Percentiles rank a stretch among this genome's conserved stretches.
phyloP scores from a whole-genome alignment of 192 early-diverging fungal species.

The Entophlyctis helioformis region DNA sequence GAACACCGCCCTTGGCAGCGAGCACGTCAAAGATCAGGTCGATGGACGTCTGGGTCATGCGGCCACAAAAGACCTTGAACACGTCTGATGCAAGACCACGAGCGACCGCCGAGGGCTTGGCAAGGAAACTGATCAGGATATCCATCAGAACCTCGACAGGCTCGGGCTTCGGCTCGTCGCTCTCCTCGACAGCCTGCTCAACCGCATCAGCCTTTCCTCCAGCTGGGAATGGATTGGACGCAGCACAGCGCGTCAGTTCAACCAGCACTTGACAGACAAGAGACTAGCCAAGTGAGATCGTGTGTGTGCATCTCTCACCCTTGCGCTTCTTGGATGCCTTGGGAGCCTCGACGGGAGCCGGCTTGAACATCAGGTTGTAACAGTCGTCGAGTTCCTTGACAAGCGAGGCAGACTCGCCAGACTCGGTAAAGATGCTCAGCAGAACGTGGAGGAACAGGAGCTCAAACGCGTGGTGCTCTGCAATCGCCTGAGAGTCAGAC shows the following conservation, averaged over 20 bases:
- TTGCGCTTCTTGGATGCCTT: slow-evolving; percentile 17
- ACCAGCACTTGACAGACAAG: background rate
- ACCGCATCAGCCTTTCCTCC: background rate
- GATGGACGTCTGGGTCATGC: slow-evolving; percentile 63
- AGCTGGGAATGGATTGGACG: background rate
- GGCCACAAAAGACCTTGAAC: slow-evolving; percentile 70
- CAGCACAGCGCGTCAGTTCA: too few relatives aligned
- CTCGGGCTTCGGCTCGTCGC: slow-evolving; percentile 47
- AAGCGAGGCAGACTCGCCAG: slow-evolving; percentile 50
- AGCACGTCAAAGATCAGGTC: slow-evolving; percentile 64
- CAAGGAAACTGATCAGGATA: slow-evolving; percentile 78
- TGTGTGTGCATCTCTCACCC: too few relatives aligned
- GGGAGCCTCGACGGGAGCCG: slow-evolving; percentile 19
- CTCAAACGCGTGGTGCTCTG: slow-evolving; percentile 59
- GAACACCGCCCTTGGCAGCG: slow-evolving; percentile 34
- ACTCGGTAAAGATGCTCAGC: slow-evolving; percentile 52
- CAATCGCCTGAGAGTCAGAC: too few relatives aligned
- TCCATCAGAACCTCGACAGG: slow-evolving; percentile 93
- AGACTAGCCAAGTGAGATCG: too few relatives aligned
- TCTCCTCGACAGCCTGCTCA: slow-evolving; percentile 22
- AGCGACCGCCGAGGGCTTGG: slow-evolving; percentile 65
- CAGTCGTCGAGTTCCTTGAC: slow-evolving; percentile 64
- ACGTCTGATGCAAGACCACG: slow-evolving; percentile 66
- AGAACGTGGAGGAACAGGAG: slow-evolving; percentile 57
- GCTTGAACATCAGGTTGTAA: slow-evolving; percentile 51